A percentile compares a stretch with the other conserved stretches of the same genome.
Evolutionary conservation across 2,329 filamentous ascomycete species (phyloP).

Genomic region (Trichoderma afroharzianum): DNA sequence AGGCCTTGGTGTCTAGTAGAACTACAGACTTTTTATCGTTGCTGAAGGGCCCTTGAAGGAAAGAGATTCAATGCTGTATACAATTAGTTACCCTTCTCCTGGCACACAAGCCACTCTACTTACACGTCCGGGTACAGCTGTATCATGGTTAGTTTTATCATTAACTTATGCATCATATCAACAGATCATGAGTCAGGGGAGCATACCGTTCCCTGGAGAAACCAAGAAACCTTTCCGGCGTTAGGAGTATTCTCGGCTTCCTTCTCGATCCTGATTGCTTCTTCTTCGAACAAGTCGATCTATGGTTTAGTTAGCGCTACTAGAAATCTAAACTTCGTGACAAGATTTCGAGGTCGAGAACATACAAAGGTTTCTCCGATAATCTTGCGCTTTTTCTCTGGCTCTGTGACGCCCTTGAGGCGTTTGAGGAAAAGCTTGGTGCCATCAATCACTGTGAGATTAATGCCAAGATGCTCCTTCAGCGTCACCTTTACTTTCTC

Average conservation of each 20-base stretch:
- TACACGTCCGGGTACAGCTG: not conserved
- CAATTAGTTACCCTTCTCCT: not conserved
- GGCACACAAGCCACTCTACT: not conserved
- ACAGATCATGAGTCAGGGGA: not conserved
- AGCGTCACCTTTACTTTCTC: constrained; percentile 77
- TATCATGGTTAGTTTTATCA: not conserved
- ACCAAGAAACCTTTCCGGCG: constrained; percentile 77
- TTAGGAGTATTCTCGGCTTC: constrained; percentile 62
- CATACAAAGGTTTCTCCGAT: constrained; percentile 63
- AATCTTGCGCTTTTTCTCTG: constrained; percentile 87
- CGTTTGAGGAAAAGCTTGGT: constrained; percentile 71
- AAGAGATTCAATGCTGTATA: not conserved
- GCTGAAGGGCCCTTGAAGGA: constrained; percentile 25
- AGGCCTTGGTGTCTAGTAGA: not conserved
- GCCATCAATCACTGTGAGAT: constrained; percentile 82
- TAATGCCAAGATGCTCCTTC: constrained; percentile 76
- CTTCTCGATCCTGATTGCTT: constrained; percentile 67
- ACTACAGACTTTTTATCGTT: not conserved
- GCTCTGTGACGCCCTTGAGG: constrained; percentile 71
- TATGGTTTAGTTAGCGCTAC: constrained; percentile 1
- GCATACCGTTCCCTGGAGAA: constrained; percentile 68
- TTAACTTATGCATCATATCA: not conserved
- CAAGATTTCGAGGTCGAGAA: constrained; percentile 5
- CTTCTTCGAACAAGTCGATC: constrained; percentile 70
- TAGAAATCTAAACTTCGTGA: not conserved